Evolutionary conservation across 139 green algal species (phyloP).

Genomic region (Eudorina sp.): DNA sequence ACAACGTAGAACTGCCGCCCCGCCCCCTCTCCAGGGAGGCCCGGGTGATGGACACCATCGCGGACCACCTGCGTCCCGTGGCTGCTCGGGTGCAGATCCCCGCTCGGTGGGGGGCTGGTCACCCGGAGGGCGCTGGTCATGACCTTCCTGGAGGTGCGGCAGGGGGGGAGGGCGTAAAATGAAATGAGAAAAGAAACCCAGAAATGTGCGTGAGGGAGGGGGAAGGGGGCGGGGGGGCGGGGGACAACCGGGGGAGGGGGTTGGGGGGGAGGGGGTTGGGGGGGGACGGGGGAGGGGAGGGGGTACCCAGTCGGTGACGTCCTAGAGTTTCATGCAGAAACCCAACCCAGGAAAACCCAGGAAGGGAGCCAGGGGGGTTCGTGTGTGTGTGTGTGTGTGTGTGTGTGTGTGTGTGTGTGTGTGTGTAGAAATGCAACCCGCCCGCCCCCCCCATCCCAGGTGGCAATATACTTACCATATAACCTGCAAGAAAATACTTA

Average conservation of each 20-base stretch:
- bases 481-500: no score
- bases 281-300: neutral
- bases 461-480: no score
- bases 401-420: no score
- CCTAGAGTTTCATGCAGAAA: no score
- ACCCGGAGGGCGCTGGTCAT: slow-evolving; percentile 90
- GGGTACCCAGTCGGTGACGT: neutral
- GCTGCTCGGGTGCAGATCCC: slow-evolving; percentile 77
- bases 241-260: neutral
- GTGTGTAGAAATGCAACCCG: no score
- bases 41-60: slow-evolving; percentile 89
- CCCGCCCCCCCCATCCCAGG: no score
- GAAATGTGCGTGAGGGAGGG: neutral
- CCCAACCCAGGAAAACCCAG: no score
- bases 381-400: no score
- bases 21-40: slow-evolving; percentile 72
- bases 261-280: neutral
- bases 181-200: neutral
- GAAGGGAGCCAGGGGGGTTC: no score
- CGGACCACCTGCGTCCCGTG: slow-evolving; percentile 71
- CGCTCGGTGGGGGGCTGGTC: slow-evolving; percentile 81
- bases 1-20: no score
- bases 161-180: no score
- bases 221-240: slow-evolving; percentile 51
- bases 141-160: slow-evolving; percentile 84